These are phyloP conservation scores for Hordeum vulgare DNA, from an alignment of 176 grass and related monocot genomes.

Conservation along the genomic window DNA sequence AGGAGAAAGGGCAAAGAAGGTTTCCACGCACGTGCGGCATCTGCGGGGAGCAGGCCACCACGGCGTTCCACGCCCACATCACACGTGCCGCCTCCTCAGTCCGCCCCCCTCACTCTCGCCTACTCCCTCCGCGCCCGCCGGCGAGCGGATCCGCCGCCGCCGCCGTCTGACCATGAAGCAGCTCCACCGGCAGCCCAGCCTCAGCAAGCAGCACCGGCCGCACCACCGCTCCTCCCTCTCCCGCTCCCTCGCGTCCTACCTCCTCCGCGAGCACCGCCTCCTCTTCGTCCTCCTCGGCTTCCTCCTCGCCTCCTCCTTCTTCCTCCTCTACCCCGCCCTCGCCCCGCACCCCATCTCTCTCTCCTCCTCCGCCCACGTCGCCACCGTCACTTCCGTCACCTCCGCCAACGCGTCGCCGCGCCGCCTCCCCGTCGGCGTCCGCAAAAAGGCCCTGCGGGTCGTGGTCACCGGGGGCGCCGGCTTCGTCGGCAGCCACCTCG, in stretches of 20 bases:
- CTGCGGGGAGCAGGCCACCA: slow-evolving; percentile 14
- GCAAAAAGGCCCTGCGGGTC: slow-evolving; percentile 52
- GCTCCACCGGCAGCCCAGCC: slow-evolving; percentile 58
- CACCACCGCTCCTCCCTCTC: slow-evolving; percentile 38
- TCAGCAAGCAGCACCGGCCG: slow-evolving; percentile 49
- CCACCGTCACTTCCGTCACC: background rate
- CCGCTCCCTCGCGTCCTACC: slow-evolving; percentile 42
- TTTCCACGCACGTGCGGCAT: slow-evolving; percentile 43
- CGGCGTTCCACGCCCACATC: background rate
- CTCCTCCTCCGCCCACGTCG: background rate
- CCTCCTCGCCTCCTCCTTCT: slow-evolving; percentile 73
- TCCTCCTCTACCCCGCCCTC: slow-evolving; percentile 54
- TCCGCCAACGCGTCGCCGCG: slow-evolving; percentile 2
- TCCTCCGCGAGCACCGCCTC: slow-evolving; percentile 91
- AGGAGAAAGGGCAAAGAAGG: background rate
- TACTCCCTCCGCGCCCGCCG: slow-evolving; percentile 16
- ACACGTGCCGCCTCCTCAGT: background rate
- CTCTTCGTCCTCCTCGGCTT: slow-evolving; percentile 89
- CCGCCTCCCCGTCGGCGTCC: slow-evolving; percentile 65
- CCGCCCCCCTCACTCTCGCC: background rate
- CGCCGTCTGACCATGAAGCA: slow-evolving; percentile 51
- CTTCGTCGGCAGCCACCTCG: slow-evolving; percentile 88
- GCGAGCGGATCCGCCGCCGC: slow-evolving; percentile 9
- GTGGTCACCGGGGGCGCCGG: slow-evolving; percentile 82
- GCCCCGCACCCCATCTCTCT: background rate